A percentile compares a stretch with the other conserved stretches of the same genome.
Conservation (phyloP, 164 flowering plant species). For the Warburgia ugandensis region DNA sequence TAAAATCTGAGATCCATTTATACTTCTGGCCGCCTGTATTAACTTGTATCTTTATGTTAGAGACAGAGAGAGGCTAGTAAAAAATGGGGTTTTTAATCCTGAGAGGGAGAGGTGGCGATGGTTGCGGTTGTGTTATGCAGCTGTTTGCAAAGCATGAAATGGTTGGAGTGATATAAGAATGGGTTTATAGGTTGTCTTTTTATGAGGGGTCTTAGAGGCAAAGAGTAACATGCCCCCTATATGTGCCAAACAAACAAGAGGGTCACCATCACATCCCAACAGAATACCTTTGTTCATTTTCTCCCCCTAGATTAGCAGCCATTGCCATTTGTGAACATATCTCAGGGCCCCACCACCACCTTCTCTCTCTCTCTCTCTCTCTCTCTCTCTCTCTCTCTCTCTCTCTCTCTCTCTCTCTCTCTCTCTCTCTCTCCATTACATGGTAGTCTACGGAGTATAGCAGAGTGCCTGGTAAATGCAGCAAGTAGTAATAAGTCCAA, state of each 20-base stretch:
- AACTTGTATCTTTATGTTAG: too few relatives aligned
- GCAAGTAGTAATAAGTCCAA: too few relatives aligned
- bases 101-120: too few relatives aligned
- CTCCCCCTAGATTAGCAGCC: not conserved
- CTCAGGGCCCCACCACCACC: not conserved
- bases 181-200: slow-evolving; percentile 4
- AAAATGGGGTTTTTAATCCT: too few relatives aligned
- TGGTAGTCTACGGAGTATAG: too few relatives aligned
- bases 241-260: slow-evolving; percentile 3
- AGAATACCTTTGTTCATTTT: too few relatives aligned
- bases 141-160: not conserved
- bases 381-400: not conserved
- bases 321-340: not conserved
- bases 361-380: not conserved
- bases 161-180: slow-evolving; percentile 2
- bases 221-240: slow-evolving; percentile 8
- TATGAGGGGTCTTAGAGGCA: not conserved
- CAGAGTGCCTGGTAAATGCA: too few relatives aligned
- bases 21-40: too few relatives aligned
- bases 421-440: not conserved
- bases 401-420: not conserved
- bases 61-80: too few relatives aligned
- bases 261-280: slow-evolving; percentile 7
- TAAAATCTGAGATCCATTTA: too few relatives aligned
- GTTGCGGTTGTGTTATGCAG: too few relatives aligned